Evolutionary conservation across 1,284 basidiomycete species (phyloP).

Genomic region (Singerocomus inundabilis): DNA sequence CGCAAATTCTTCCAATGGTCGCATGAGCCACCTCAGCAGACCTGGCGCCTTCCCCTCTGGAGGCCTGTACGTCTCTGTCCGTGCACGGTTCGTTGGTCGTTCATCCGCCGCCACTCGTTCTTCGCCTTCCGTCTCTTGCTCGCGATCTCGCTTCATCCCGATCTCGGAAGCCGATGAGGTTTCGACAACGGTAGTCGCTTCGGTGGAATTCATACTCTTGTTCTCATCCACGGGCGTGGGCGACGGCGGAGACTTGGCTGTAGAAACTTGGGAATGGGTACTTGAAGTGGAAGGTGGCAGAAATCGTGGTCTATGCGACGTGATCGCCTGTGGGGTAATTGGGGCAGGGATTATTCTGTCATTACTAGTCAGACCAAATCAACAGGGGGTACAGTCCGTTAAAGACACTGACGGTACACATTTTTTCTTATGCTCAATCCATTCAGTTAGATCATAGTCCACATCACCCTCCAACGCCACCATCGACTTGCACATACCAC

Average conservation of each 20-base stretch:
- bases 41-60: slow-evolving; percentile 44
- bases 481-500: slow-evolving; percentile 45
- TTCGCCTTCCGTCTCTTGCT: slow-evolving; percentile 35
- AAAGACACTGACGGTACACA: slow-evolving; percentile 44
- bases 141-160: slow-evolving; percentile 50
- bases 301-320: slow-evolving; percentile 13
- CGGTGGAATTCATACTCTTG: slow-evolving; percentile 40
- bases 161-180: slow-evolving; percentile 18
- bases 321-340: slow-evolving; percentile 22
- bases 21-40: slow-evolving; percentile 54
- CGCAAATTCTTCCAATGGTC: slow-evolving; percentile 61
- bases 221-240: slow-evolving; percentile 34
- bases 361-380: slow-evolving; percentile 7
- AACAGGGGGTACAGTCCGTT: slow-evolving; percentile 6
- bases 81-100: slow-evolving; percentile 47
- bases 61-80: slow-evolving; percentile 46
- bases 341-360: slow-evolving; percentile 19
- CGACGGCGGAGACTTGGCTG: slow-evolving; percentile 21
- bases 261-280: slow-evolving; percentile 15
- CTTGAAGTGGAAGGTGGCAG: slow-evolving; percentile 24
- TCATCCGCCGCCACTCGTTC: slow-evolving; percentile 36
- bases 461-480: slow-evolving; percentile 45
- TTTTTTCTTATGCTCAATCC: slow-evolving; percentile 56
- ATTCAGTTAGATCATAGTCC: slow-evolving; percentile 56
- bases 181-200: slow-evolving; percentile 41